These are phyloP conservation scores for Stephania yunnanensis DNA, from an alignment of 164 flowering plant genomes.

Conservation along the genomic window DNA sequence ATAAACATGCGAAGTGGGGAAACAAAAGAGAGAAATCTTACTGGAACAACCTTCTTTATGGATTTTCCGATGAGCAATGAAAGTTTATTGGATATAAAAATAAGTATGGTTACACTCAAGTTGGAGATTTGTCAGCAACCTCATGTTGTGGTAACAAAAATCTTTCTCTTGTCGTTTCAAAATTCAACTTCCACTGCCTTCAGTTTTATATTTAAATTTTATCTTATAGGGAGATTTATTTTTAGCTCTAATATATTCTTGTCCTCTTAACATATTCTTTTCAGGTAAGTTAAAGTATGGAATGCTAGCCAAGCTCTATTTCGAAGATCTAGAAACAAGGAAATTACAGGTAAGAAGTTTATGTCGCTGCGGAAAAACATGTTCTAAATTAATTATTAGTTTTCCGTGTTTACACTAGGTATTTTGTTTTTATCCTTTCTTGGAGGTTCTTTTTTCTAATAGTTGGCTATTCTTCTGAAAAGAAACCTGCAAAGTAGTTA, in stretches of 20 bases:
- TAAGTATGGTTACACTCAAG: slow-evolving; percentile 45
- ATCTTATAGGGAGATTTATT: too few relatives aligned
- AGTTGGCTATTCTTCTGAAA: too few relatives aligned
- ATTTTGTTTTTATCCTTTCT: not conserved
- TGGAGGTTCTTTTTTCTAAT: not conserved
- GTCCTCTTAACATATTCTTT: not conserved
- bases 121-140: slow-evolving; percentile 38
- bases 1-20: slow-evolving; percentile 46
- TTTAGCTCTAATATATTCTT: not conserved
- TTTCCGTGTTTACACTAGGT: not conserved
- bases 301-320: slow-evolving; percentile 48
- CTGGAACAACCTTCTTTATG: slow-evolving; percentile 35
- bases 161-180: not conserved
- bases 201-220: not conserved
- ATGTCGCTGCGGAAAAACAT: not conserved
- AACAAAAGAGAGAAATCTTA: slow-evolving; percentile 39
- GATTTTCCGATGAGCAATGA: slow-evolving; percentile 53
- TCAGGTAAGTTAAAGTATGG: slow-evolving; percentile 48
- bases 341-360: slow-evolving; percentile 2
- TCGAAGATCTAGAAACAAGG: slow-evolving; percentile 21
- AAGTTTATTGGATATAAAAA: slow-evolving; percentile 32
- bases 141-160: slow-evolving; percentile 33
- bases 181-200: not conserved
- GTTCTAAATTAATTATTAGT: not conserved
- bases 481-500: too few relatives aligned